Evolutionary conservation across 805 yeast species (phyloP), one percentile per base, ranked within the genome.

Genomic region (Yarrowia bubula): DNA sequence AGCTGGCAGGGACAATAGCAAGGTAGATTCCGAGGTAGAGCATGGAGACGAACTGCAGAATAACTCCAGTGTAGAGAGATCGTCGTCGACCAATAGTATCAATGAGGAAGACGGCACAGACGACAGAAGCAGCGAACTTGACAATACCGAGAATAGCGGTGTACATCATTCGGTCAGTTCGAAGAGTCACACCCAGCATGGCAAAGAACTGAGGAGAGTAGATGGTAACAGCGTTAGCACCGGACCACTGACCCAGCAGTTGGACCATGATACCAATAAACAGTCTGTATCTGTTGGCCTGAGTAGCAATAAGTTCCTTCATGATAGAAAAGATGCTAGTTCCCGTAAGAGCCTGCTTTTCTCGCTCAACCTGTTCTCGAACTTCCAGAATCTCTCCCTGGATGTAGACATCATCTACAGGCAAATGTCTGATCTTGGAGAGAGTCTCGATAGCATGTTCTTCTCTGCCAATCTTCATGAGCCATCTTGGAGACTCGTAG

Each of bases 81-180:
- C 72, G 76, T 69, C 84, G 78, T 73, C 87, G 78, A 14, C 87
- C 87, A 44, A 84, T 70, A 71, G 76, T 72, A 70, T 84, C 87
- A 69, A 84, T 81, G 48, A 84, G 68, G 70, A 84, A 82, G 73
- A 84, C 81, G 0, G 86, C 86, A 68, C 80, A 71, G 41, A 80
- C 64, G 65, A 83, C 79, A 5, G 86, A 84, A 10, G 81, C 75
- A 4, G 72, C 66, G 66, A 84, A 79, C 73, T 84, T 84, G 60
- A 83, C 84, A 44, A 83, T 79, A 44, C 86, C 87, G 35, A 84
- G 73, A 42, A 83, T 73, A 22, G 85, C 83, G 13, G 86, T 81
- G 79, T 81, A 80, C 71, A 81, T 73, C 58, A 76, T 70, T 47
- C 77, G 77, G 41, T 79, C 76, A 6, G 73, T 69, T 33, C 66